Percentiles rank a stretch among this genome's conserved stretches.
Evolutionary conservation across 2,329 filamentous ascomycete genomes (phyloP).

Genomic region (Emmonsiellopsis sp.): DNA sequence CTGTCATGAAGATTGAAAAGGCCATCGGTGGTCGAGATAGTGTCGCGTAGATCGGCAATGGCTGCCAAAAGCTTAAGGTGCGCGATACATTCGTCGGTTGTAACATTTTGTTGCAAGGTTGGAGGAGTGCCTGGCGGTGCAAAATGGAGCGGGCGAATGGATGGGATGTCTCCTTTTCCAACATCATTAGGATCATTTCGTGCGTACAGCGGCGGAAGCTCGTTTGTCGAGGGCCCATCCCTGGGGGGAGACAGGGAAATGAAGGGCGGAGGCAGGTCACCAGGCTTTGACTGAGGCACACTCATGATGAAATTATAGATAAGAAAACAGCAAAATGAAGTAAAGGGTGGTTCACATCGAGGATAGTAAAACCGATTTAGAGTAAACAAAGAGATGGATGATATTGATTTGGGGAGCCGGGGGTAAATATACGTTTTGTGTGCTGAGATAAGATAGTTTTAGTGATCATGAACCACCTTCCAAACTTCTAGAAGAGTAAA

Average conservation of each 20-base stretch:
- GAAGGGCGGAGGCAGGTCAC: neutral
- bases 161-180: neutral
- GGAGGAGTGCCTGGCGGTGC: neutral
- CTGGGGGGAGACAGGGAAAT: too few species aligned
- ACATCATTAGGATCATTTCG: neutral
- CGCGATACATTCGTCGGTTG: slow-evolving; percentile 53
- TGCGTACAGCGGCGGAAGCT: neutral
- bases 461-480: too few species aligned
- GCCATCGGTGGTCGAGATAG: slow-evolving; percentile 56
- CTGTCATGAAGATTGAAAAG: slow-evolving; percentile 56
- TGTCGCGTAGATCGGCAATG: slow-evolving; percentile 58
- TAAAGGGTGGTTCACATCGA: neutral
- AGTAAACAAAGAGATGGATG: too few species aligned
- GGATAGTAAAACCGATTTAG: too few species aligned
- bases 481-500: too few species aligned
- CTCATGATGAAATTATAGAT: neutral
- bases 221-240: neutral
- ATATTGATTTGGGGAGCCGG: too few species aligned
- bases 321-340: too few species aligned
- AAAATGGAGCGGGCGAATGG: slow-evolving; percentile 4
- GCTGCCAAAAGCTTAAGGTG: slow-evolving; percentile 66
- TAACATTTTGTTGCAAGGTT: slow-evolving; percentile 12
- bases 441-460: too few species aligned
- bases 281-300: neutral
- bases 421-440: too few species aligned